phyloP scores from a whole-genome alignment of 1,284 basidiomycete genomes.

The Sutorius eximius region DNA sequence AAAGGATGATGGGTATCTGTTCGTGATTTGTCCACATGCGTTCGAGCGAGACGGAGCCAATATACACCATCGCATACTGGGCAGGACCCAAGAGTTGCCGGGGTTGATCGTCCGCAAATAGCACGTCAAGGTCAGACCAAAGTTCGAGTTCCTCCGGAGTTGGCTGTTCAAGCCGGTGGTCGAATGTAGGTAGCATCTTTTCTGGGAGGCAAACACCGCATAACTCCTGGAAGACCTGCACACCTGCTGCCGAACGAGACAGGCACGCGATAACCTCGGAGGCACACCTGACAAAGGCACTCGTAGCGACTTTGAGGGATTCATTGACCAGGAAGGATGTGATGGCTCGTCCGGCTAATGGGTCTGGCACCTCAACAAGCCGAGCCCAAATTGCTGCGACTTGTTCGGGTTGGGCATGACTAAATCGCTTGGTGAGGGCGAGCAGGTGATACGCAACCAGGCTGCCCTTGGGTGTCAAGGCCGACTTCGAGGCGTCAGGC shows the following conservation, averaged over 20 bases:
- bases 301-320: conserved; percentile 79
- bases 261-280: conserved; percentile 84
- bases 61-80: conserved; percentile 86
- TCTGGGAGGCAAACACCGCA: conserved; percentile 84
- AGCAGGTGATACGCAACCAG: conserved; percentile 82
- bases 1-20: conserved; percentile 75
- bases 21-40: conserved; percentile 73
- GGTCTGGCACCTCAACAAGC: conserved; percentile 68
- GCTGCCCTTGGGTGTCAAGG: conserved; percentile 60
- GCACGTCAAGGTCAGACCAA: conserved; percentile 70
- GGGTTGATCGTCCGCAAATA: conserved; percentile 73
- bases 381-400: conserved; percentile 81
- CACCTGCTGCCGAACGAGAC: conserved; percentile 75
- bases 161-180: conserved; percentile 68
- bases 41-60: conserved; percentile 81
- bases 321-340: conserved; percentile 87
- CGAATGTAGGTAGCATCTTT: conserved; percentile 76
- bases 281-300: conserved; percentile 77
- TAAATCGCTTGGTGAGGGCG: conserved; percentile 79
- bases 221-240: conserved; percentile 78
- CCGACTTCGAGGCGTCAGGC: conserved; percentile 19
- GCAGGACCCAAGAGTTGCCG: conserved; percentile 71
- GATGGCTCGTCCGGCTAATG: conserved; percentile 77
- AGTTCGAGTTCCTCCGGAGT: conserved; percentile 69
- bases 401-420: conserved; percentile 78